Evolutionary conservation across 495 filamentous ascomycete genomes (phyloP).

Genomic region (Podospora comata): DNA sequence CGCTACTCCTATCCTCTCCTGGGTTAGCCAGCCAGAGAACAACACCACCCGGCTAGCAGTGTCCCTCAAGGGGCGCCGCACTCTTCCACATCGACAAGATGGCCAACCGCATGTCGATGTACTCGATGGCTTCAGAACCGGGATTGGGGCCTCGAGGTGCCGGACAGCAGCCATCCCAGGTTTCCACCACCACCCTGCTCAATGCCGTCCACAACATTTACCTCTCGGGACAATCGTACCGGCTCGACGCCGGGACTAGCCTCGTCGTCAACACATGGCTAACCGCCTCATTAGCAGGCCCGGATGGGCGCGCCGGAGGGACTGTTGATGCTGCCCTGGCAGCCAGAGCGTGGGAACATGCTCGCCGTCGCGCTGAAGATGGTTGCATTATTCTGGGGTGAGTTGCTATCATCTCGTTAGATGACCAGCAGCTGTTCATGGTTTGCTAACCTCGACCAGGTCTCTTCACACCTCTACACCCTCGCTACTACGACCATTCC

Average conservation of each 20-base stretch:
- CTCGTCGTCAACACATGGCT: conserved; percentile 95
- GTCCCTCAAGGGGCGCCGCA: conserved; percentile 33
- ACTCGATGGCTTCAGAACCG: conserved; percentile 67
- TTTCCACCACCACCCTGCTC: conserved; percentile 88
- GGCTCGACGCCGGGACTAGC: conserved; percentile 85
- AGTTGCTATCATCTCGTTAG: conserved; percentile 21
- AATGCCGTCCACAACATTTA: conserved; percentile 90
- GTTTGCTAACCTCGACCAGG: conserved; percentile 40
- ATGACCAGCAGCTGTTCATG: neutral
- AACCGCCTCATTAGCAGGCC: conserved; percentile 63
- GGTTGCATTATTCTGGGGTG: conserved; percentile 89
- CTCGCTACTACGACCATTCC: conserved; percentile 76
- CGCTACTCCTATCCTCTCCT: neutral
- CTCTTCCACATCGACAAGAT: conserved; percentile 53
- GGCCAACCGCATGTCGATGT: conserved; percentile 76
- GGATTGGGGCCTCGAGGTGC: conserved; percentile 55
- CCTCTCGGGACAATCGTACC: conserved; percentile 73
- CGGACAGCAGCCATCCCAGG: conserved; percentile 67
- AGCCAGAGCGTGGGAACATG: conserved; percentile 92
- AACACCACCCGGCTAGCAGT: conserved; percentile 21
- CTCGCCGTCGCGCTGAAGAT: conserved; percentile 89
- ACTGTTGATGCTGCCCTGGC: conserved; percentile 78
- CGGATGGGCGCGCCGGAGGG: conserved; percentile 66
- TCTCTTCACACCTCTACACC: conserved; percentile 87
- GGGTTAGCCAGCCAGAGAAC: conserved; percentile 5